Conservation (phyloP, 257 asterid genomes). For the Eustoma russellianum region DNA sequence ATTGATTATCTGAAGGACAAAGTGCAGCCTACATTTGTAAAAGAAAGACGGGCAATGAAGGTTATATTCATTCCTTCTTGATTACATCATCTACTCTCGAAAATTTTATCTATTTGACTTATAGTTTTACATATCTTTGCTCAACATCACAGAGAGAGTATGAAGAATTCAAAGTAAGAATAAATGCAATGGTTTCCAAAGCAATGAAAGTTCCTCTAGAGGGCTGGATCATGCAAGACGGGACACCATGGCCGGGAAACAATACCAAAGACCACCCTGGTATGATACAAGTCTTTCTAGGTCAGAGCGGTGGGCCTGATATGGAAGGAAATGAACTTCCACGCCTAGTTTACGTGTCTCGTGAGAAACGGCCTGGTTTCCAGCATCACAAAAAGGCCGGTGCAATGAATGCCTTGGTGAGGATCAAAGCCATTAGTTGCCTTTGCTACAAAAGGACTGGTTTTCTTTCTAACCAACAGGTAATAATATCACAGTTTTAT, state of each 20-base stretch:
- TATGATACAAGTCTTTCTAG: constrained; percentile 96
- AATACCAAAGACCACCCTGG: constrained; percentile 98
- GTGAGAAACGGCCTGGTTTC: constrained; percentile 98
- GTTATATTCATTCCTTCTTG: constrained; percentile 21
- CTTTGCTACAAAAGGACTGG: not conserved
- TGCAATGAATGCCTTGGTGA: constrained; percentile 97
- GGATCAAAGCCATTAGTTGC: constrained; percentile 2
- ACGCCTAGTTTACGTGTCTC: constrained; percentile 93
- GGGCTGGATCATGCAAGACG: constrained; percentile 99
- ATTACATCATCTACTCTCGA: not conserved
- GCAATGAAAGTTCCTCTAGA: constrained; percentile 82
- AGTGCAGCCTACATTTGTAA: constrained; percentile 93
- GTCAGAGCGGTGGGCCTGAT: constrained; percentile 90
- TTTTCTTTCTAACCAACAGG: not conserved
- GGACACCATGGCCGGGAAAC: constrained; percentile 99
- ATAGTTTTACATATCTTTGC: too few species aligned
- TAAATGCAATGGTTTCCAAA: constrained; percentile 92
- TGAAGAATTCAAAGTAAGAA: constrained; percentile 84
- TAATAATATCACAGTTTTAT: too few species aligned
- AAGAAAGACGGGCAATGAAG: constrained; percentile 98
- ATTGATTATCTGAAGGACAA: constrained; percentile 87
- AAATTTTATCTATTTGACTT: too few species aligned
- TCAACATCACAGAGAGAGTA: constrained; percentile 69
- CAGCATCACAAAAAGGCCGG: constrained; percentile 98
- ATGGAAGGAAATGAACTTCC: constrained; percentile 92